Percentiles rank a stretch among this genome's conserved stretches.
phyloP scores from a whole-genome alignment of 1,139 yeast genomes.

The Hemisphaericaspora lyxosophila region DNA sequence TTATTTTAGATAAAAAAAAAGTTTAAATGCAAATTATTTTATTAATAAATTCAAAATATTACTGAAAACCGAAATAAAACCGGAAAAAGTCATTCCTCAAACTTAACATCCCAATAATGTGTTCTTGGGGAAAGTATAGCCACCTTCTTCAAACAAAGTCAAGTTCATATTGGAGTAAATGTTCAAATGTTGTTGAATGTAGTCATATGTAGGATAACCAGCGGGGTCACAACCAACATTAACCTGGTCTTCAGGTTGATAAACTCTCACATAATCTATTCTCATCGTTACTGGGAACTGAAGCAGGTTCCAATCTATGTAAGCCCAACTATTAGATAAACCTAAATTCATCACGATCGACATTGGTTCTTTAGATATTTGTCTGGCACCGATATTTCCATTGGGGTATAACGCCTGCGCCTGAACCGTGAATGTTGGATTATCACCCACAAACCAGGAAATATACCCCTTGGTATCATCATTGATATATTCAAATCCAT shows the following conservation, averaged over 20 bases:
- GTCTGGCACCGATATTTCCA: conserved; percentile 78
- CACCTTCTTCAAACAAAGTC: conserved; percentile 68
- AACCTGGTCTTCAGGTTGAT: conserved; percentile 59
- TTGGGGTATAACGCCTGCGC: conserved; percentile 72
- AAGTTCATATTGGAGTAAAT: conserved; percentile 64
- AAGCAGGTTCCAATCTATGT: conserved; percentile 73
- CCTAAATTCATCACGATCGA: conserved; percentile 75
- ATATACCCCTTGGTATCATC: conserved; percentile 69
- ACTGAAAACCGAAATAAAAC: no score
- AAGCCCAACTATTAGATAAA: conserved; percentile 78
- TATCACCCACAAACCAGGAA: conserved; percentile 77
- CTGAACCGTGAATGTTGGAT: conserved; percentile 61
- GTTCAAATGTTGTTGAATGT: conserved; percentile 60
- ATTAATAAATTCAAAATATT: background rate
- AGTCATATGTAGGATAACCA: conserved; percentile 71
- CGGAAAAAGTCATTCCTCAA: background rate
- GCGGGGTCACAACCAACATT: conserved; percentile 74
- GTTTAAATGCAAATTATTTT: background rate
- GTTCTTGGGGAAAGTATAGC: conserved; percentile 61
- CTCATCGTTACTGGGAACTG: conserved; percentile 67
- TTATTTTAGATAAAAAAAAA: conserved; percentile 35
- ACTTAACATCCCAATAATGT: conserved; percentile 17
- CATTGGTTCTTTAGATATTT: conserved; percentile 84
- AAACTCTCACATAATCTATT: conserved; percentile 75
- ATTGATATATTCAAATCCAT: conserved; percentile 74